Evolutionary conservation across 176 grass and related monocot species (phyloP).

Genomic region (Eleusine indica): DNA sequence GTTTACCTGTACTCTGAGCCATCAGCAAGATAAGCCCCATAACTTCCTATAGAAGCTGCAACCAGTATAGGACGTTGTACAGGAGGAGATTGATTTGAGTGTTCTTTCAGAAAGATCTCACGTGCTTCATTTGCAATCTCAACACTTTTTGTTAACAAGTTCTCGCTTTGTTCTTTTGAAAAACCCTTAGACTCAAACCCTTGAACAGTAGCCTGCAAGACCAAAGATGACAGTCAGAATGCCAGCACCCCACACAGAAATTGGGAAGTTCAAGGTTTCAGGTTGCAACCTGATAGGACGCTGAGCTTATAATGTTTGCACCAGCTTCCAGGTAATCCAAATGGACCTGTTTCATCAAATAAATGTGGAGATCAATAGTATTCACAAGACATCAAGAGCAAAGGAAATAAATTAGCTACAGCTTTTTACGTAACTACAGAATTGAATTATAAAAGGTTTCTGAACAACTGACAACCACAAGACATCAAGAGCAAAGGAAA

Average conservation of each 20-base stretch:
- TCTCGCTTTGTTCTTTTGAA: slow-evolving; percentile 69
- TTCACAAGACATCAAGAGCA: background rate
- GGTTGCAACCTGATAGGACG: slow-evolving; percentile 85
- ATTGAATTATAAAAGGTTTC: background rate
- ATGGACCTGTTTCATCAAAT: slow-evolving; percentile 74
- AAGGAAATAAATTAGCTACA: background rate
- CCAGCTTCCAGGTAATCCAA: slow-evolving; percentile 90
- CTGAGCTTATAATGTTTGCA: slow-evolving; percentile 83
- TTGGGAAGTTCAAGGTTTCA: slow-evolving; percentile 1
- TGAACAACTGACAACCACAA: background rate
- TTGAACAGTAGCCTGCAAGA: slow-evolving; percentile 82
- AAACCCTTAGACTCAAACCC: slow-evolving; percentile 84
- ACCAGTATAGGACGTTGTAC: slow-evolving; percentile 65
- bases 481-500: background rate
- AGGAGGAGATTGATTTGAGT: slow-evolving; percentile 33
- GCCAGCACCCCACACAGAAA: background rate
- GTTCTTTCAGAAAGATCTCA: slow-evolving; percentile 61
- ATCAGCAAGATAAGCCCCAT: slow-evolving; percentile 97
- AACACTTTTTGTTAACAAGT: slow-evolving; percentile 72
- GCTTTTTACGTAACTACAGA: background rate
- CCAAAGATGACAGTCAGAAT: slow-evolving; percentile 12
- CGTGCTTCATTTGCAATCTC: slow-evolving; percentile 82
- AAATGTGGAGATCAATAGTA: slow-evolving; percentile 1
- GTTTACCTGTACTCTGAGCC: slow-evolving; percentile 95
- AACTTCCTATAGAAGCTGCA: slow-evolving; percentile 92